phyloP scores from a whole-genome alignment of 2,329 filamentous ascomycete species.

The Aspergillus quadricinctus region DNA sequence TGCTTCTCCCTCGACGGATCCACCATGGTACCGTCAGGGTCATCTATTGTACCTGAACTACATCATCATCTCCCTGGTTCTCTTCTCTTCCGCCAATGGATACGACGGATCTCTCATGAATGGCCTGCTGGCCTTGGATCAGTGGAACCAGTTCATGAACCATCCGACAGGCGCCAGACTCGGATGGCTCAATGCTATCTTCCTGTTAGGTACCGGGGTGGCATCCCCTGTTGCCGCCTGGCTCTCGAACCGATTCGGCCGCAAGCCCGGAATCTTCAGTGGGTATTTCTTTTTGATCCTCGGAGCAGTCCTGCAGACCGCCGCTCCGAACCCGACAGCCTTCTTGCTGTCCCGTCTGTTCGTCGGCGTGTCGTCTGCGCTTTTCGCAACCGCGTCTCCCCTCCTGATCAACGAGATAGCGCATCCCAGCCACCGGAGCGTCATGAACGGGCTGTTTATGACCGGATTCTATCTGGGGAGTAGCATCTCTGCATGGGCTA shows the following conservation, averaged over 20 bases:
- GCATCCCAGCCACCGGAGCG: conserved; percentile 38
- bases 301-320: conserved; percentile 26
- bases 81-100: conserved; percentile 3
- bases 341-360: conserved; percentile 37
- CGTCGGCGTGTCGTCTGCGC: conserved; percentile 32
- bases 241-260: conserved; percentile 33
- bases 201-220: conserved; percentile 26
- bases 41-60: conserved; percentile 4
- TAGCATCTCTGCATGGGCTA: conserved; percentile 24
- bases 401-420: conserved; percentile 44
- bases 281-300: conserved; percentile 31
- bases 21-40: conserved; percentile 1
- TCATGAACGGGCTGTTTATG: conserved; percentile 33
- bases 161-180: conserved; percentile 24
- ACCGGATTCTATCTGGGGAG: conserved; percentile 32
- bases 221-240: conserved; percentile 26
- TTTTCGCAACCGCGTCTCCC: conserved; percentile 30
- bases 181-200: conserved; percentile 28
- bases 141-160: conserved; percentile 31
- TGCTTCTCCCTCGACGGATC: neutral
- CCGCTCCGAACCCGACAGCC: conserved; percentile 18
- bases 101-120: conserved; percentile 16
- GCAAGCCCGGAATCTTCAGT: conserved; percentile 27
- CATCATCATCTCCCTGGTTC: conserved; percentile 6
- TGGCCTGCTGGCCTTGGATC: conserved; percentile 28